These are phyloP conservation scores for Aspergillus pseudoterreus DNA, from an alignment of 2,329 filamentous ascomycete genomes.

Conservation along the genomic window DNA sequence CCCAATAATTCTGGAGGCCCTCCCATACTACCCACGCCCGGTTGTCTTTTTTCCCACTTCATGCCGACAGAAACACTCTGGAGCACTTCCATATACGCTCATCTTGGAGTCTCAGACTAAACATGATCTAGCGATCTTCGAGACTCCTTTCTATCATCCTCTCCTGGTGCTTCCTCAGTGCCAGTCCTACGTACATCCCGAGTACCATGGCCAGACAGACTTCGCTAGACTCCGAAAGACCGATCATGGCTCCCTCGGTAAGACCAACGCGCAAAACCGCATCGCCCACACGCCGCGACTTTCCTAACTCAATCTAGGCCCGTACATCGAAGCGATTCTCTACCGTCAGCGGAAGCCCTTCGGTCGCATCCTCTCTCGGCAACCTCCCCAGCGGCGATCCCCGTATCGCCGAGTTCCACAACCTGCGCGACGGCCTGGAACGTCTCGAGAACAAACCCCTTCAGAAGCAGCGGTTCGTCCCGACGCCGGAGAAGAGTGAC, in stretches of 20 bases:
- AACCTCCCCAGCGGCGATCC: constrained; percentile 44
- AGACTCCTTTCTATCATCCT: too few relatives aligned
- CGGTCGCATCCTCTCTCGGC: constrained; percentile 42
- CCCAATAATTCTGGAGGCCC: too few relatives aligned
- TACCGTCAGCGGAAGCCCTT: constrained; percentile 48
- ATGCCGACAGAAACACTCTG: too few relatives aligned
- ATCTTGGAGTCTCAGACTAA: too few relatives aligned
- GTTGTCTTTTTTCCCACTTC: too few relatives aligned
- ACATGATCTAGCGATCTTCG: too few relatives aligned
- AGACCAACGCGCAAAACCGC: constrained; percentile 7
- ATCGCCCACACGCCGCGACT: constrained; percentile 1
- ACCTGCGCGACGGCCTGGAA: constrained; percentile 75
- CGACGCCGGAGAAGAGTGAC: constrained; percentile 75
- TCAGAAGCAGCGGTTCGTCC: constrained; percentile 72
- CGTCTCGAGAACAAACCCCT: constrained; percentile 89
- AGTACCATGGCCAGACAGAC: constrained; percentile 34
- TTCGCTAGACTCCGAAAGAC: constrained; percentile 53
- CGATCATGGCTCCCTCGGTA: constrained; percentile 55
- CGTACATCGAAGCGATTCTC: constrained; percentile 53
- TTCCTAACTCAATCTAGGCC: constrained; percentile 33
- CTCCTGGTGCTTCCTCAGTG: too few relatives aligned
- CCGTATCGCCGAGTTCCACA: constrained; percentile 62
- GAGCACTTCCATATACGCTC: too few relatives aligned
- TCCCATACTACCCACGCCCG: too few relatives aligned
- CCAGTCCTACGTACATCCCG: too few relatives aligned